Percentiles rank a stretch among this genome's conserved stretches.
Conservation (phyloP, 345 rosid genomes). For the Rhizophora apiculata region DNA sequence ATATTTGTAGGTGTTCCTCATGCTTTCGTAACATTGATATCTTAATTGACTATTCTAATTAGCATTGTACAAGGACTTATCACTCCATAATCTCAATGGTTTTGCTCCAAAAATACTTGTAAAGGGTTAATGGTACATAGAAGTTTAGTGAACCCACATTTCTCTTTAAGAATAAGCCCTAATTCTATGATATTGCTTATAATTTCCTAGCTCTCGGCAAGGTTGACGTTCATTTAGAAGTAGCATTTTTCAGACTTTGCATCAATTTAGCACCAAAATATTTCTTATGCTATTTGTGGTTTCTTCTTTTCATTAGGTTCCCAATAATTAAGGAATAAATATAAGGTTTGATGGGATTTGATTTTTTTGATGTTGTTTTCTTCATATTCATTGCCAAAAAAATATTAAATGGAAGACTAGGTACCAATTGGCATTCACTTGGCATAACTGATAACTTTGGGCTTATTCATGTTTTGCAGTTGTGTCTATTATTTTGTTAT, state of each 20-base stretch:
- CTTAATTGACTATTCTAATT: neutral
- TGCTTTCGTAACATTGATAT: neutral
- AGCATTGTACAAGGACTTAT: conserved; percentile 59
- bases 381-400: no score
- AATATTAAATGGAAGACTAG: no score
- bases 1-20: conserved; percentile 58
- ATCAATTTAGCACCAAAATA: neutral
- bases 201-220: neutral
- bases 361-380: no score
- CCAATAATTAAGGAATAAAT: neutral
- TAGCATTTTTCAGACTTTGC: neutral
- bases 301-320: no score
- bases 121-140: conserved; percentile 67
- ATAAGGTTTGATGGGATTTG: neutral
- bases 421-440: no score
- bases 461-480: no score
- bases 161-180: neutral
- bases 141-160: conserved; percentile 1
- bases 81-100: conserved; percentile 85
- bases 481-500: neutral
- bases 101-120: conserved; percentile 80
- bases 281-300: neutral
- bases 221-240: neutral
- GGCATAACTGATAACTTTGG: no score
- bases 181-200: neutral